These are phyloP conservation scores for Nicotiana sylvestris DNA, from an alignment of 257 asterid species.

Conservation along the genomic window DNA sequence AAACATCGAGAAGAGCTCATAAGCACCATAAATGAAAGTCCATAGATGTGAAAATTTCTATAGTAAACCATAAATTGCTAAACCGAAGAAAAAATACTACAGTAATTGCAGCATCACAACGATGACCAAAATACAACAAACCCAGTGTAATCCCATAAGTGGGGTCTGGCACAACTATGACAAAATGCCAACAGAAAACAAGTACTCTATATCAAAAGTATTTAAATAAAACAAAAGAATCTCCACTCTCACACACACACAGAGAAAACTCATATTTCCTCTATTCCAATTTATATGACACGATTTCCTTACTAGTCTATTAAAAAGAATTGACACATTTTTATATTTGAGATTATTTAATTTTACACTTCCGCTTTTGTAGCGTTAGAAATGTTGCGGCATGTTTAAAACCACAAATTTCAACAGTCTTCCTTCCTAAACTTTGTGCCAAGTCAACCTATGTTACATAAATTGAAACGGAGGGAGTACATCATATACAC, in stretches of 20 bases:
- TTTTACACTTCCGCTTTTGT: too few relatives aligned
- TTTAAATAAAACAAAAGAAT: background rate
- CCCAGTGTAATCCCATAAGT: too few relatives aligned
- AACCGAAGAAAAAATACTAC: background rate
- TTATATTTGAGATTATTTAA: too few relatives aligned
- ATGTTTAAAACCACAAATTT: too few relatives aligned
- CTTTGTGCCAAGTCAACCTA: background rate
- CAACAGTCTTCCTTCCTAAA: background rate
- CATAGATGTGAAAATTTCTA: background rate
- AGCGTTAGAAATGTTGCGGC: too few relatives aligned
- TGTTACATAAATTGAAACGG: too few relatives aligned
- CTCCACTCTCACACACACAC: background rate
- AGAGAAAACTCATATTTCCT: background rate
- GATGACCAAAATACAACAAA: too few relatives aligned
- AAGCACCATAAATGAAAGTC: background rate
- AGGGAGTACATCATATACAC: background rate
- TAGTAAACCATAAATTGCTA: background rate
- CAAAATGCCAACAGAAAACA: background rate
- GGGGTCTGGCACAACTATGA: background rate
- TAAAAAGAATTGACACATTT: too few relatives aligned
- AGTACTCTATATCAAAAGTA: background rate
- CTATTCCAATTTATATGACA: too few relatives aligned
- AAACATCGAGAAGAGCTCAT: background rate
- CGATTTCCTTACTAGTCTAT: too few relatives aligned
- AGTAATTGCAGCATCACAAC: constrained; percentile 1